These are phyloP conservation scores for Penicillium occitanis DNA, from an alignment of 2,329 filamentous ascomycete species.

Conservation along the genomic window DNA sequence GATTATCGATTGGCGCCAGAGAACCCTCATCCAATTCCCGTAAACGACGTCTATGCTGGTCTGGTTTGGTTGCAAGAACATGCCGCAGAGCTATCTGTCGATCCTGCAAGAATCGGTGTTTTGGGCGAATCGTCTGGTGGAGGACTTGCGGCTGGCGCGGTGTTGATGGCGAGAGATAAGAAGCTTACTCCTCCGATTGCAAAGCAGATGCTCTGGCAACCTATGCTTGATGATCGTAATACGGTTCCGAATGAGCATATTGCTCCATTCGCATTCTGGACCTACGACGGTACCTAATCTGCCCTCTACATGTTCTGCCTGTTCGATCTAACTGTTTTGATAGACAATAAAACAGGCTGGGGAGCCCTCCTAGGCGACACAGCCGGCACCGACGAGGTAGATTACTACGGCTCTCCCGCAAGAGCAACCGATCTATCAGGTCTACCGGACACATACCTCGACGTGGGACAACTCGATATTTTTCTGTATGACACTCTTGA, in stretches of 20 bases:
- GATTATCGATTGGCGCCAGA: constrained; percentile 21
- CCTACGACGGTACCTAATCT: neutral
- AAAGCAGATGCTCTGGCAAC: constrained; percentile 13
- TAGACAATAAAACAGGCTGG: neutral
- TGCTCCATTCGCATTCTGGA: constrained; percentile 24
- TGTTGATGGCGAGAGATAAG: constrained; percentile 12
- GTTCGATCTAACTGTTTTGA: neutral
- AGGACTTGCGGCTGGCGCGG: neutral
- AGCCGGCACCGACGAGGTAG: neutral
- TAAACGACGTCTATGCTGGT: constrained; percentile 10
- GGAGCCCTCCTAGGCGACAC: constrained; percentile 3
- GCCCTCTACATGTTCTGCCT: too few species aligned
- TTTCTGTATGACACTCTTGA: constrained; percentile 17
- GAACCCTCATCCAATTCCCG: neutral
- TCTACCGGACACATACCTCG: constrained; percentile 18
- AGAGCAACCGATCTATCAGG: constrained; percentile 2
- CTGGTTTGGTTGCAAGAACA: neutral
- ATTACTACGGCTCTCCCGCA: constrained; percentile 9
- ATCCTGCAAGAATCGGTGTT: neutral
- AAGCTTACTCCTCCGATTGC: constrained; percentile 17
- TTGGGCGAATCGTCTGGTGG: neutral
- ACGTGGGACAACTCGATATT: constrained; percentile 15
- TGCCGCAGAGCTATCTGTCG: neutral
- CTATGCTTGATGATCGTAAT: constrained; percentile 20
- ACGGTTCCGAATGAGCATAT: neutral